Percentiles rank a stretch among this genome's conserved stretches.
phyloP scores from a whole-genome alignment of 306 rosid genomes.

The Dryas octopetala region DNA sequence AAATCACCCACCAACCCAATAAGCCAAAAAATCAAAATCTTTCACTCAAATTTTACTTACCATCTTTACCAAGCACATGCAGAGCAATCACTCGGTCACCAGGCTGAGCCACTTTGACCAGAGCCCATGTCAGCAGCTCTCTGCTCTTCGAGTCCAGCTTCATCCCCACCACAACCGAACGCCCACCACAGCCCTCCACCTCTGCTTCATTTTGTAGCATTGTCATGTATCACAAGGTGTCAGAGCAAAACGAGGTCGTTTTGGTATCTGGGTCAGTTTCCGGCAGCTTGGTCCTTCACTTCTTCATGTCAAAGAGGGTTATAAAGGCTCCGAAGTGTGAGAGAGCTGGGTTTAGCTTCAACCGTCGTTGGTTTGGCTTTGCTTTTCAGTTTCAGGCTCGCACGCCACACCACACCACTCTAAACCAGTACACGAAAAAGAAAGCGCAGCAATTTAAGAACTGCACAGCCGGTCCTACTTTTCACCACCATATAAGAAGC shows the following conservation, averaged over 20 bases:
- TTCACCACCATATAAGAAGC: constrained; percentile 1
- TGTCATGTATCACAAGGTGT: constrained; percentile 9
- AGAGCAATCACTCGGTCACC: constrained; percentile 82
- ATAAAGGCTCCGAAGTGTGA: constrained; percentile 17
- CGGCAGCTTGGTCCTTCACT: constrained; percentile 28
- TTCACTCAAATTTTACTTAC: constrained; percentile 29
- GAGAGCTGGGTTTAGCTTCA: constrained; percentile 23
- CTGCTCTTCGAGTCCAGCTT: constrained; percentile 76
- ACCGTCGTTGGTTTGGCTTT: constrained; percentile 41
- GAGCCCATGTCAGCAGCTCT: constrained; percentile 92
- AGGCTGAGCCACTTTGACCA: constrained; percentile 87
- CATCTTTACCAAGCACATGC: constrained; percentile 77
- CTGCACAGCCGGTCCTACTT: constrained; percentile 15
- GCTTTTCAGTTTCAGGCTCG: constrained; percentile 7
- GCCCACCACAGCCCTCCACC: constrained; percentile 37
- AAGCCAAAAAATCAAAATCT: background rate
- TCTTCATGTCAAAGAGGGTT: constrained; percentile 10
- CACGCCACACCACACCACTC: constrained; percentile 19
- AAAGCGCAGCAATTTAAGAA: constrained; percentile 19
- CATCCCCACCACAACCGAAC: constrained; percentile 80
- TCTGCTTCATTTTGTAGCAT: constrained; percentile 41
- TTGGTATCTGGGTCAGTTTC: constrained; percentile 20
- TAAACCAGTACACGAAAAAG: constrained; percentile 10
- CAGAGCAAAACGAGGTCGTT: constrained; percentile 7
- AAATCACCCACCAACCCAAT: background rate